A percentile compares a stretch with the other conserved stretches of the same genome.
Evolutionary conservation across 176 grass and related monocot genomes (phyloP).

Genomic region (Guadua angustifolia): DNA sequence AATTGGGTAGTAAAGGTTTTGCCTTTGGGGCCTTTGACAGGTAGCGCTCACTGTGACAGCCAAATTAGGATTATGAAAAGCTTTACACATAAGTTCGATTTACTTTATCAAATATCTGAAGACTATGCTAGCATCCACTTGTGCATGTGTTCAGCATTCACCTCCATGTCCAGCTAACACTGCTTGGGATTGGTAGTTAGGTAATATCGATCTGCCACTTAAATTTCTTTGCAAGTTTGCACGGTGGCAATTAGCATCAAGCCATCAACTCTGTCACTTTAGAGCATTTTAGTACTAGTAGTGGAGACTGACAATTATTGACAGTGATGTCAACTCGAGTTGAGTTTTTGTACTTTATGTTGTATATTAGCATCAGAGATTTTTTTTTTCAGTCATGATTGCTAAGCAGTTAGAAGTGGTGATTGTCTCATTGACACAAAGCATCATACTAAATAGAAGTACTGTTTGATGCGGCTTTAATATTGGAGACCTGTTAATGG

Average conservation of each 20-base stretch:
- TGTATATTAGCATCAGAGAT: background rate
- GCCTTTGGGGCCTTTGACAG: background rate
- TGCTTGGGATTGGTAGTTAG: constrained; percentile 1
- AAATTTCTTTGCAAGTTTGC: background rate
- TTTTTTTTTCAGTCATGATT: background rate
- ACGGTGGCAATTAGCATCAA: constrained; percentile 7
- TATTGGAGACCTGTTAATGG: background rate
- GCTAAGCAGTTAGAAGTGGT: background rate
- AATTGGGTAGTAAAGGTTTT: too few species aligned
- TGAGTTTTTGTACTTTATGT: background rate
- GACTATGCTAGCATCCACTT: background rate
- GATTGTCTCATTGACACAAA: background rate
- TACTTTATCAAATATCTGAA: background rate
- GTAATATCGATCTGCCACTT: background rate
- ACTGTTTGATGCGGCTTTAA: background rate
- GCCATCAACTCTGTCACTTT: background rate
- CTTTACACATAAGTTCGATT: background rate
- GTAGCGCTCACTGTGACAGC: background rate
- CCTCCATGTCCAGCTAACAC: constrained; percentile 15
- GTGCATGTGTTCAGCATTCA: background rate
- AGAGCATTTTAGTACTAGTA: constrained; percentile 22
- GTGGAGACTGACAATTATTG: background rate
- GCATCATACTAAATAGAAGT: background rate
- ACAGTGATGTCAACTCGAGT: background rate
- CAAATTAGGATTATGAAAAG: background rate